A percentile compares a stretch with the other conserved stretches of the same genome.
These are phyloP conservation scores for Apiospora malaysiana DNA, from an alignment of 2,329 filamentous ascomycete species.

Conservation along the genomic window DNA sequence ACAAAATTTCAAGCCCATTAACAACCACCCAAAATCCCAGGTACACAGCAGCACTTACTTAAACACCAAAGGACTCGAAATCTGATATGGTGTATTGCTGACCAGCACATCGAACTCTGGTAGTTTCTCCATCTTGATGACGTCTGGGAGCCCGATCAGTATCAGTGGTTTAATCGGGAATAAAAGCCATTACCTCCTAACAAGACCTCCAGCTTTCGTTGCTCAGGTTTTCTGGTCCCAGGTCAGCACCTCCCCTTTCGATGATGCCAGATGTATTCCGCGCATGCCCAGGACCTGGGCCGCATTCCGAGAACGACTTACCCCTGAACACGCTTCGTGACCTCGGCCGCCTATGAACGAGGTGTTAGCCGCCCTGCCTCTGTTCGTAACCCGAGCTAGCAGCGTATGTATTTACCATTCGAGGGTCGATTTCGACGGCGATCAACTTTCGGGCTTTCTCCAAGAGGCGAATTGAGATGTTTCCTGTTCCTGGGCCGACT, in stretches of 20 bases:
- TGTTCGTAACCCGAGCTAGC: not conserved
- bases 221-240: constrained; percentile 64
- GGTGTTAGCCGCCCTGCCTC: not conserved
- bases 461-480: constrained; percentile 86
- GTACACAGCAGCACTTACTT: constrained; percentile 68
- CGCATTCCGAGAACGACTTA: not conserved
- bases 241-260: not conserved
- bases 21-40: not conserved
- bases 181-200: constrained; percentile 58
- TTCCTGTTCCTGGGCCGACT: constrained; percentile 81
- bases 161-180: constrained; percentile 54
- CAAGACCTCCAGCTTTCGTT: constrained; percentile 84
- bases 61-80: constrained; percentile 91
- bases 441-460: constrained; percentile 83
- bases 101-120: constrained; percentile 82
- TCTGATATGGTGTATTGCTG: constrained; percentile 71
- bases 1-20: too few relatives aligned
- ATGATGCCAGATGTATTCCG: not conserved
- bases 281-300: not conserved
- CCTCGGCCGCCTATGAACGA: constrained; percentile 74
- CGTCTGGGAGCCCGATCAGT: constrained; percentile 38
- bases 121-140: constrained; percentile 75
- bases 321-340: constrained; percentile 92
- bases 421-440: constrained; percentile 90
- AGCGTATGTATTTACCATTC: constrained; percentile 58